phyloP scores from a whole-genome alignment of 2,329 filamentous ascomycete genomes.

The Simplicillium aogashimaense region DNA sequence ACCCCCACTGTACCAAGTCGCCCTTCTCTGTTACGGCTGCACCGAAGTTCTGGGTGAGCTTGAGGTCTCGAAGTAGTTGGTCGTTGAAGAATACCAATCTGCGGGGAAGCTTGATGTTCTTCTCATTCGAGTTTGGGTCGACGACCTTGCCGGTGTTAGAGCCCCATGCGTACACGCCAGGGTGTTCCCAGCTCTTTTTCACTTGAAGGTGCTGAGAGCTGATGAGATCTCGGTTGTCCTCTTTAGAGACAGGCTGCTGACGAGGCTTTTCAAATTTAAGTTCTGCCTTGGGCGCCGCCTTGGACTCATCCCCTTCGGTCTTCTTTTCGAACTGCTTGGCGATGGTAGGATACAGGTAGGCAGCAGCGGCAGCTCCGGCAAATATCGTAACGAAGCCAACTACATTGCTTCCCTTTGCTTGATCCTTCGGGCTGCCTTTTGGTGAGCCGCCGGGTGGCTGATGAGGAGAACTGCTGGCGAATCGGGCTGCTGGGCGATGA shows the following conservation, averaged over 20 bases:
- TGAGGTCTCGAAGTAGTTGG: conserved; percentile 75
- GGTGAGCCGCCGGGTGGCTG: not conserved
- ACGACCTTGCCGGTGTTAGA: conserved; percentile 79
- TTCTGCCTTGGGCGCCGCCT: conserved; percentile 31
- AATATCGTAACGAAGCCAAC: conserved; percentile 5
- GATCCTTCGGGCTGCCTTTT: not conserved
- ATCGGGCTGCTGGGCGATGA: not conserved
- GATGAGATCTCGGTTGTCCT: conserved; percentile 66
- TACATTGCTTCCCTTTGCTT: conserved; percentile 1
- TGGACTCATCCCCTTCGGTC: not conserved
- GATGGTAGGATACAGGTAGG: conserved; percentile 9
- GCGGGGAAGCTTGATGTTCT: conserved; percentile 68
- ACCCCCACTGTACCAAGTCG: conserved; percentile 87
- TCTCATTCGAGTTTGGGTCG: conserved; percentile 70
- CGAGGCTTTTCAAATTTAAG: conserved; percentile 60
- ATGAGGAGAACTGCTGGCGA: not conserved
- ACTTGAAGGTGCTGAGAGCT: conserved; percentile 84
- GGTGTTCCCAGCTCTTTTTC: conserved; percentile 69
- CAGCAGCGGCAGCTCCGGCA: conserved; percentile 6
- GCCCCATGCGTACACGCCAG: conserved; percentile 91
- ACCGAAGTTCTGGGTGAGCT: conserved; percentile 72
- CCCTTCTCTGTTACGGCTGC: conserved; percentile 82
- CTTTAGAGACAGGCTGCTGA: conserved; percentile 47
- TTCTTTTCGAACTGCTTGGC: conserved; percentile 1
- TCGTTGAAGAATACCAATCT: conserved; percentile 77